phyloP scores from a whole-genome alignment of 2,329 filamentous ascomycete genomes.

The Ambrosiella beaveri region DNA sequence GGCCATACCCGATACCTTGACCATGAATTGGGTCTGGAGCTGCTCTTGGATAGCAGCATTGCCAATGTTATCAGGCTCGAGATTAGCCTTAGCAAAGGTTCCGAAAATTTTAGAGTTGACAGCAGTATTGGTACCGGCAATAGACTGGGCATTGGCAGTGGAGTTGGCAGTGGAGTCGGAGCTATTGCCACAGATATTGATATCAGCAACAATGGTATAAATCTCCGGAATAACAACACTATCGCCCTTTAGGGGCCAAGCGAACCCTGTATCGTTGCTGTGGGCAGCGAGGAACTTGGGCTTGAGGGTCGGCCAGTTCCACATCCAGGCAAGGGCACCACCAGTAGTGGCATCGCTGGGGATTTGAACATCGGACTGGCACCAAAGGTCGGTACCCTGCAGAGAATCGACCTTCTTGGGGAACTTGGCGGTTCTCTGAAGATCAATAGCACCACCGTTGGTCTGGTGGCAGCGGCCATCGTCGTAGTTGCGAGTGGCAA shows the following conservation, averaged over 20 bases:
- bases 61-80: slow-evolving; percentile 22
- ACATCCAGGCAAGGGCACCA: slow-evolving; percentile 88
- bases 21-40: slow-evolving; percentile 28
- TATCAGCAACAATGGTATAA: slow-evolving; percentile 25
- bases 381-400: slow-evolving; percentile 47
- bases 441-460: slow-evolving; percentile 42
- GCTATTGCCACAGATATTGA: slow-evolving; percentile 20
- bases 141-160: slow-evolving; percentile 14
- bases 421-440: slow-evolving; percentile 38
- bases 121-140: neutral
- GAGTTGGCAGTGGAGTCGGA: neutral
- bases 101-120: neutral
- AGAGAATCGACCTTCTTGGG: slow-evolving; percentile 31
- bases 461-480: slow-evolving; percentile 80
- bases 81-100: slow-evolving; percentile 1
- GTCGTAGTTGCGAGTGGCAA: slow-evolving; percentile 68
- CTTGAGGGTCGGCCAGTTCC: slow-evolving; percentile 67
- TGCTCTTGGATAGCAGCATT: slow-evolving; percentile 28
- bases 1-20: slow-evolving; percentile 17
- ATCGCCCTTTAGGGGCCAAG: slow-evolving; percentile 20
- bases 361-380: slow-evolving; percentile 65
- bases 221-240: slow-evolving; percentile 22
- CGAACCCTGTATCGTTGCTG: slow-evolving; percentile 22
- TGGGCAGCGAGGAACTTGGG: slow-evolving; percentile 24
- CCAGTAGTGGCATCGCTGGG: slow-evolving; percentile 47